Conservation (phyloP, 805 yeast species). For the Ogataea nakhonphanomensis region DNA sequence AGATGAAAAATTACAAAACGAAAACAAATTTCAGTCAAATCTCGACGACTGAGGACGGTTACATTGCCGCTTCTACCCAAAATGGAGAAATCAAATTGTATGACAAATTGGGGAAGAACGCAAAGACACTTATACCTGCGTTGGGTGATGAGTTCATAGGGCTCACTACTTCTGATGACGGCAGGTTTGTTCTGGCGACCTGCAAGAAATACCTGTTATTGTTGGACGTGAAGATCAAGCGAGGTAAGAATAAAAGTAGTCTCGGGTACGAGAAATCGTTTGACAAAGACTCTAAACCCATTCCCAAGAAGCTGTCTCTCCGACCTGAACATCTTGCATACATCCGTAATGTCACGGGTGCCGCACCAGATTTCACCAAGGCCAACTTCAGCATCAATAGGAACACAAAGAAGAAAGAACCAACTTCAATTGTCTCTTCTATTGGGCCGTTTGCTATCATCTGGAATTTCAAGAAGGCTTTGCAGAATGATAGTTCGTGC, state of each 20-base stretch:
- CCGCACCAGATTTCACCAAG: conserved; percentile 56
- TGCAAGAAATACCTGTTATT: conserved; percentile 69
- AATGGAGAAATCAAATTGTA: conserved; percentile 76
- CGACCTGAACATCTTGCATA: conserved; percentile 69
- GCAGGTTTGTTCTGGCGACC: conserved; percentile 79
- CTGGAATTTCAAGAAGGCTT: conserved; percentile 67
- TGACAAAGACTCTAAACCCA: conserved; percentile 61
- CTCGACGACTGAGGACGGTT: conserved; percentile 71
- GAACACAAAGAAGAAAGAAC: conserved; percentile 47
- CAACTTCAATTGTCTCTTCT: conserved; percentile 67
- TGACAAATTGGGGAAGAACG: conserved; percentile 68
- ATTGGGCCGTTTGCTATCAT: conserved; percentile 79
- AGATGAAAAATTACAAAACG: conserved; percentile 52
- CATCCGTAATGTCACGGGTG: conserved; percentile 49
- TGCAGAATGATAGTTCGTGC: conserved; percentile 49
- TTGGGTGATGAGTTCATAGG: conserved; percentile 72
- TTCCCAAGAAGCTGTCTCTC: conserved; percentile 63
- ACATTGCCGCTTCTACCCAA: conserved; percentile 69
- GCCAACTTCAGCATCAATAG: conserved; percentile 77
- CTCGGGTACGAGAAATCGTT: conserved; percentile 66
- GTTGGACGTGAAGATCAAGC: conserved; percentile 61
- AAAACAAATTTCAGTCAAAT: conserved; percentile 55
- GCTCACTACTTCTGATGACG: conserved; percentile 72
- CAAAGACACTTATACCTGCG: conserved; percentile 78
- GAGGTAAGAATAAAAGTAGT: conserved; percentile 55